Conservation (phyloP, 1,139 yeast genomes). For the Suhomyces coccinellae region DNA sequence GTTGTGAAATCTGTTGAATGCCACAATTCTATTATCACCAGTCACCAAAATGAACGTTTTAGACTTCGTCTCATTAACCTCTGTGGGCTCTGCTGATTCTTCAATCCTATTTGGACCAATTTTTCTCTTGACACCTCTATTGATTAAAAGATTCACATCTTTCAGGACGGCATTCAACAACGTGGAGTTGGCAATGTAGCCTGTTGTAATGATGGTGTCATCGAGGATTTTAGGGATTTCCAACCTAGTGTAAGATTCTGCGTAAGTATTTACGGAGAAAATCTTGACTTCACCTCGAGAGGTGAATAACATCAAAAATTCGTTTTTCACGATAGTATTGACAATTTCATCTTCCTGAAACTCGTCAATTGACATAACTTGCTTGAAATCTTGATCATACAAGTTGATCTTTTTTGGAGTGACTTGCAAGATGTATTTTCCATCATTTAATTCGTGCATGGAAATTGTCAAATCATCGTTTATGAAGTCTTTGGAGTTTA, state of each 20-base stretch:
- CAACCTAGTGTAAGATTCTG: slow-evolving; percentile 36
- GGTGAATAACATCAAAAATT: slow-evolving; percentile 51
- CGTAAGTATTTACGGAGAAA: slow-evolving; percentile 43
- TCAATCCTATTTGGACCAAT: slow-evolving; percentile 18
- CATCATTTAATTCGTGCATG: slow-evolving; percentile 60
- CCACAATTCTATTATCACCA: slow-evolving; percentile 71
- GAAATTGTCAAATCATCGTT: slow-evolving; percentile 66
- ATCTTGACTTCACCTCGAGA: slow-evolving; percentile 59
- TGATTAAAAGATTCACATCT: slow-evolving; percentile 33
- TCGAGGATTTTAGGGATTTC: slow-evolving; percentile 53
- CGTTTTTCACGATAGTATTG: slow-evolving; percentile 53
- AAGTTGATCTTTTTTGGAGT: slow-evolving; percentile 65
- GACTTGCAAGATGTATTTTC: slow-evolving; percentile 69
- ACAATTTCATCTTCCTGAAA: slow-evolving; percentile 50
- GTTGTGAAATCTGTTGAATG: slow-evolving; percentile 62
- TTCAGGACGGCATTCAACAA: slow-evolving; percentile 44
- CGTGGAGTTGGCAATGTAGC: slow-evolving; percentile 55
- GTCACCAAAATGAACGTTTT: slow-evolving; percentile 67
- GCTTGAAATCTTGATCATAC: slow-evolving; percentile 63
- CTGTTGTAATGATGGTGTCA: slow-evolving; percentile 68
- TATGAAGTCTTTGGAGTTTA: slow-evolving; percentile 64
- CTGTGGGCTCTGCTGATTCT: slow-evolving; percentile 5
- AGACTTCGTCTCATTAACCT: slow-evolving; percentile 33
- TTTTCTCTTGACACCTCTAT: slow-evolving; percentile 36
- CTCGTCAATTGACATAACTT: slow-evolving; percentile 36